Evolutionary conservation across 148 eudicot species (phyloP), one percentile per base, ranked within the genome.

Genomic region (Hydrangea macrophylla): DNA sequence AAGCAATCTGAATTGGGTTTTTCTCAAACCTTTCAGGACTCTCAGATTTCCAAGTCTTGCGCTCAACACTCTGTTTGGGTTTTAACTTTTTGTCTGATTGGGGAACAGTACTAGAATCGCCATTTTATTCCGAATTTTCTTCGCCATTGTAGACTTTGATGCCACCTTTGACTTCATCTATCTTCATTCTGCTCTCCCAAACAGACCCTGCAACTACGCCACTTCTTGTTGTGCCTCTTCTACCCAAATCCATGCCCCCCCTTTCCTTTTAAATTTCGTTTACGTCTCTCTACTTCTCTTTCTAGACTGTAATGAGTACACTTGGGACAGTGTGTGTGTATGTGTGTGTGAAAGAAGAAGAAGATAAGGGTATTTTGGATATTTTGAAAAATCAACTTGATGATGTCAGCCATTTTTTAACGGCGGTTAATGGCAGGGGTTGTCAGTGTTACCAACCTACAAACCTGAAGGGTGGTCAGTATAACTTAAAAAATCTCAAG

Each of bases 181-280:
- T 56, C 69, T 65, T 84, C 83, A 80, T 84, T 71, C 89, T 76
- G 53, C 70, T 82, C 62, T 87, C 92, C 86, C 85, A 80, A 74
- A 82, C 88, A 79, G 86, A 84, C 28, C 83, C 86, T 68, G 77
- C 63, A 55, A 66, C 76, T 51, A 54, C 69, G 39, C 67, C 72
- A 58, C 35, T 68, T 48, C 62, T 81, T 51, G 75, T 20, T 17
- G 77, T 65, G 13, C 69, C 51, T 27, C 64, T 80, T 28, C 76
- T 67, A 23, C 71, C 73, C 53, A 60, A 44, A 64, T 75, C 82
- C 73, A 74, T 74, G 7, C 48, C 31, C 54, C 42, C n/a, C n/a
- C n/a, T n/a, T n/a, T n/a, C n/a, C 30, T 4, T 25, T 18, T 12
- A 17, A 20, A 25, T 25, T 30, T 17, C 36, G 58, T 30, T 59